Base-by-base conservation (phyloP, 192 early-diverging fungal genomes). In the Mortierella claussenii region DNA sequence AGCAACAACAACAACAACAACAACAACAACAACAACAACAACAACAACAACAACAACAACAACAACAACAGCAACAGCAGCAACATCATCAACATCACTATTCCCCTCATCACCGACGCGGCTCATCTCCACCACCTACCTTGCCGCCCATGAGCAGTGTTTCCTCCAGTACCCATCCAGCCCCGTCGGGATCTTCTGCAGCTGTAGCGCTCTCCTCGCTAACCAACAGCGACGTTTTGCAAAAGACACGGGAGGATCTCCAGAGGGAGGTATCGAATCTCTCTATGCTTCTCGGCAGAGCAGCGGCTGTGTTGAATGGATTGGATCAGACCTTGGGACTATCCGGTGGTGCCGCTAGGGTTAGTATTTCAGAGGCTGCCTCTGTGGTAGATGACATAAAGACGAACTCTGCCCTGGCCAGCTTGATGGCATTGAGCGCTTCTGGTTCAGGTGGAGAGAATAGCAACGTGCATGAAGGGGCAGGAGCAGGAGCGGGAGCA, bases 241-340 rank as follows among this genome's bases (percentile, higher is more conserved):
- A 84, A 54, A 70, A 85, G 48, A 85, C 86, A 43, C 70, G 85
- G 11, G 67, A 86, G 65, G 85, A 88, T 63, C 53, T 88, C 15
- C 83, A 85, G 47, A 57, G 85, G n/a, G 85, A 88, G 54, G 87
- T 88, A 15, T 76, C 81, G 11, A 80, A 85, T 63, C 59, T 88
- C 0, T 82, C 80, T 9, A 79, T 78, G 71, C 55, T 88, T 12
- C 48, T 88, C 15, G 83, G 65, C 21, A 79, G 80, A 47, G 85
- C 87, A 10, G 81, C 85, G n/a, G 87, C 85, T 8, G 81, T 88
- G 32, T 69, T 88, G 43, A 74, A 69, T 61, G 83, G 80, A 23
- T 67, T 88, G 12, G 85, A 88, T 57, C 69, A 85, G 52, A 83
- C 81, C 1, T 74, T 86, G 59, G 83, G 65, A 3, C 68, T 70